Base-by-base conservation (phyloP, 768 basidiomycete genomes). In the Boletus subcaerulescens region DNA sequence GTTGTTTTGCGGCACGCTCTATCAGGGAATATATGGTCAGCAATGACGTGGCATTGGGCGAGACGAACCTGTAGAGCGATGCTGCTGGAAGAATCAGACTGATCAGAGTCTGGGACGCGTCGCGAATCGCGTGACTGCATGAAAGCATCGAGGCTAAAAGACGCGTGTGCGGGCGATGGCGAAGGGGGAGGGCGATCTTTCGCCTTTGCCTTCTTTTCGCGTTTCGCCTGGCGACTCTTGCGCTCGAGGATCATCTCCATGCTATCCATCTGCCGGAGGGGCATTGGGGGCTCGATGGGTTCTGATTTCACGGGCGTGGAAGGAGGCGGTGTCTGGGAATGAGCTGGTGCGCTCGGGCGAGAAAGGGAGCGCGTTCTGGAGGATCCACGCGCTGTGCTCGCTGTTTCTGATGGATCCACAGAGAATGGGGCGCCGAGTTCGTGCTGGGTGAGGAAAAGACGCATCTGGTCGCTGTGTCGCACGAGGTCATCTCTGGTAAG, bases 161-260 rank as follows among this genome's bases (percentile, higher is more conserved):
- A 64, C 31, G 78, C 65, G 74, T 71, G 75, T 39, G 72, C 77
- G 31, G 82, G 79, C 5, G 80, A 79, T 11, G 84, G 80, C 1
- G 83, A 84, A 8, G 77, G 76, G 7, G 72, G 71, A 24, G 77
- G 76, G 61, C 81, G 77, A 55, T 82, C 85, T 63, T 76, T 81
- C 45, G 67, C 74, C 57, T 73, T 77, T 43, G 55, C 59, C 55
- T 70, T 71, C 65, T 81, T 79, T 52, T 80, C 83, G 50, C 75
- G 80, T 62, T 76, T 79, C 53, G 68, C 78, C 57, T 79, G 81
- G 52, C 83, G 78, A 55, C 69, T 76, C 67, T 88, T 86, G 43
- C 85, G 80, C 67, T 90, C 89, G 57, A 91, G 79, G 40, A 91
- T 81, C 72, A 81, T 73, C 58, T 91, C 86, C 89, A 91, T 90